These are phyloP conservation scores for Fusarium tanahbumbuense DNA, from an alignment of 2,329 filamentous ascomycete species.

Conservation along the genomic window DNA sequence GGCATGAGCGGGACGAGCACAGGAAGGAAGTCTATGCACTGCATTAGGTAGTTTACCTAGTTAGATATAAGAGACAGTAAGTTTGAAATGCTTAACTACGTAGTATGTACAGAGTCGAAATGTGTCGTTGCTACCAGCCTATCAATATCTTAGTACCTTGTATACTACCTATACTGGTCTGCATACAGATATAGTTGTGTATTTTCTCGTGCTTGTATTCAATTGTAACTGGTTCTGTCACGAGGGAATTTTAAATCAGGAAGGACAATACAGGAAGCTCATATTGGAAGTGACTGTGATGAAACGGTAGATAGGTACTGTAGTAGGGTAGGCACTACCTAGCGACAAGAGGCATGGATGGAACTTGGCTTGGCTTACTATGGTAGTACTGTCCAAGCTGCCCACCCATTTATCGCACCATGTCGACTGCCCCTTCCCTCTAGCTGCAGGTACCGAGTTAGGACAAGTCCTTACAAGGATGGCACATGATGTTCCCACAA, in stretches of 20 bases:
- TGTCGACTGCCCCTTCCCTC: constrained; percentile 27
- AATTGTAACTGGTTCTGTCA: background rate
- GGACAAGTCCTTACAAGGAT: constrained; percentile 32
- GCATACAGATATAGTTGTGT: background rate
- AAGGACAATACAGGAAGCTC: background rate
- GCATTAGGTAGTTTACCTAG: background rate
- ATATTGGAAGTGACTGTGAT: background rate
- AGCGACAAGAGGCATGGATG: background rate
- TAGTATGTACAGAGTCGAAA: constrained; percentile 25
- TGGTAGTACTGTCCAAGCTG: background rate
- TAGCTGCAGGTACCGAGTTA: constrained; percentile 41
- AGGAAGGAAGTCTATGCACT: background rate
- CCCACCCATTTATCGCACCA: constrained; percentile 33
- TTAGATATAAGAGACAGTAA: constrained; percentile 14
- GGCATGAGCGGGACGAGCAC: constrained; percentile 5
- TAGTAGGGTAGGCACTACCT: background rate
- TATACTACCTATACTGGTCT: background rate
- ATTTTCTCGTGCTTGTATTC: background rate
- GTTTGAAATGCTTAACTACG: constrained; percentile 25
- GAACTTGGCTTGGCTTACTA: constrained; percentile 17
- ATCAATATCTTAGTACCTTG: no score
- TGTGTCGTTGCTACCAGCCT: background rate
- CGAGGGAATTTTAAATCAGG: constrained; percentile 11
- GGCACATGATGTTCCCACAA: constrained; percentile 25
- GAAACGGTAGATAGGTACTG: background rate